A percentile compares a stretch with the other conserved stretches of the same genome.
These are phyloP conservation scores for Besnoitia besnoiti DNA, from an alignment of 169 alveolate genomes.

Conservation along the genomic window DNA sequence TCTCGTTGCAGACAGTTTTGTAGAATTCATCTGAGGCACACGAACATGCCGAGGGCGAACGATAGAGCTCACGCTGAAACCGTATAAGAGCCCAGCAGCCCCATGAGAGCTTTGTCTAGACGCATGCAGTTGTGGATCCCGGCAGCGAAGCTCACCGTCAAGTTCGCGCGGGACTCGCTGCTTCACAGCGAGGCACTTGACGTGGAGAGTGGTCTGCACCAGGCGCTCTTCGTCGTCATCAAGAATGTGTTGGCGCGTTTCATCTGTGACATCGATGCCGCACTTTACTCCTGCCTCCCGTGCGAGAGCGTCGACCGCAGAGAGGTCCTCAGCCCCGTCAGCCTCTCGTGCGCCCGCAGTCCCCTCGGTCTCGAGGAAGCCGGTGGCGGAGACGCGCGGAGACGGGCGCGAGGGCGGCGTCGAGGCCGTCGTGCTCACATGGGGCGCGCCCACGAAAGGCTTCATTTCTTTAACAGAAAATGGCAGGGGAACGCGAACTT, in stretches of 20 bases:
- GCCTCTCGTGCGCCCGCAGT: not conserved
- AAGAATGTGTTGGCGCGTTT: not conserved
- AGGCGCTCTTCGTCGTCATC: constrained; percentile 32
- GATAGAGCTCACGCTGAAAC: not conserved
- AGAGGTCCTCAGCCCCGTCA: not conserved
- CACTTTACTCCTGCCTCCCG: not conserved
- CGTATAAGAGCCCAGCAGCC: too few species aligned
- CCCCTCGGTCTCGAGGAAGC: constrained; percentile 19
- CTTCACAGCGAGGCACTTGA: constrained; percentile 22
- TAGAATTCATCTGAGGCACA: constrained; percentile 16
- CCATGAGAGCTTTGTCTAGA: too few species aligned
- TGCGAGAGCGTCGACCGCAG: not conserved
- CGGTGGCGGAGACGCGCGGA: constrained; percentile 39
- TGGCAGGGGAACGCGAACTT: constrained; percentile 30
- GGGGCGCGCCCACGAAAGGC: not conserved
- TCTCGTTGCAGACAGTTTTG: not conserved
- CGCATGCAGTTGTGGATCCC: too few species aligned
- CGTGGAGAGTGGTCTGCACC: constrained; percentile 28
- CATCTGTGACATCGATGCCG: not conserved
- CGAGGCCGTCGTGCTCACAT: not conserved
- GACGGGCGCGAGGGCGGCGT: not conserved
- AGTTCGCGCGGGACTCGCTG: not conserved
- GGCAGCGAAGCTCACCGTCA: not conserved
- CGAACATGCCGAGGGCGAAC: not conserved
- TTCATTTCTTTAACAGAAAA: constrained; percentile 28